Conservation (phyloP, 2,329 filamentous ascomycete genomes). For the Penicillium sumatraense region DNA sequence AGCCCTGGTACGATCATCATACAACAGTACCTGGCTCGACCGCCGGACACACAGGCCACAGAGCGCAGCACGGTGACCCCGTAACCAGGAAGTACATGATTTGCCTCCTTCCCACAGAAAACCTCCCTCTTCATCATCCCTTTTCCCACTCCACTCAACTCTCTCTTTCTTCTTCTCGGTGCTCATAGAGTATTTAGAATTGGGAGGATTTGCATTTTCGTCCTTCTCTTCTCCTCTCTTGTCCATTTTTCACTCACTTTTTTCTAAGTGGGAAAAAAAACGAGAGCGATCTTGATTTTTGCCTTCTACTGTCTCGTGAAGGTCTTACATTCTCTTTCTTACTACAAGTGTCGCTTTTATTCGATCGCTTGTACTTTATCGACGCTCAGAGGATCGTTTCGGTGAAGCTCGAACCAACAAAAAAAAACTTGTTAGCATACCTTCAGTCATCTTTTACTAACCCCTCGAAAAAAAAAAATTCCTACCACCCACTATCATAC, state of each 20-base stretch:
- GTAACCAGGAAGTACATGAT: slow-evolving; percentile 26
- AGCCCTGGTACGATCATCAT: neutral
- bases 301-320: slow-evolving; percentile 27
- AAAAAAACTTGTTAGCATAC: slow-evolving; percentile 17
- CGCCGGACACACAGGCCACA: neutral
- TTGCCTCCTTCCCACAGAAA: slow-evolving; percentile 35
- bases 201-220: slow-evolving; percentile 34
- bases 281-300: slow-evolving; percentile 23
- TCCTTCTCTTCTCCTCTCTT: slow-evolving; percentile 18
- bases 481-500: neutral
- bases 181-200: slow-evolving; percentile 38
- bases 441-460: slow-evolving; percentile 2
- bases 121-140: slow-evolving; percentile 28
- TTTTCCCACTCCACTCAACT: slow-evolving; percentile 32
- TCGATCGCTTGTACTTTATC: slow-evolving; percentile 15
- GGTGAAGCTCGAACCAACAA: slow-evolving; percentile 21
- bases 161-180: slow-evolving; percentile 33
- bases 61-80: slow-evolving; percentile 3
- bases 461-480: slow-evolving; percentile 4
- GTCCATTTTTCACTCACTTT: slow-evolving; percentile 26
- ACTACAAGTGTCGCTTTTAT: slow-evolving; percentile 4
- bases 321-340: slow-evolving; percentile 17
- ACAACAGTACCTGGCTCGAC: neutral
- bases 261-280: slow-evolving; percentile 28
- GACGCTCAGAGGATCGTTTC: slow-evolving; percentile 9